Evolutionary conservation across 2,329 filamentous ascomycete species (phyloP), one percentile per base, ranked within the genome.

Genomic region (Neopestalotiopsis sp.): DNA sequence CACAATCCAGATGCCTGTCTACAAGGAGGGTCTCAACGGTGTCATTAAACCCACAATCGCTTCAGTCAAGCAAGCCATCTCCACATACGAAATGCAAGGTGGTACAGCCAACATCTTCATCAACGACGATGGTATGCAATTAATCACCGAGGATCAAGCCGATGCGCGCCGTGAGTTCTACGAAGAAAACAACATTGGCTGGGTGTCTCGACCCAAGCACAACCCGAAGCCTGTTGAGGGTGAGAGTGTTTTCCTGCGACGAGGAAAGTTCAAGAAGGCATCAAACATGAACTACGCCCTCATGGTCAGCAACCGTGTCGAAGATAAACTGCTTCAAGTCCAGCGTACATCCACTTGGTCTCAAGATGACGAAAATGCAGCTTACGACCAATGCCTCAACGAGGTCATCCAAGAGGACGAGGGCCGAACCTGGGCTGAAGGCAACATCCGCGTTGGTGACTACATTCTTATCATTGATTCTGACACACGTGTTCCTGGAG

Each of bases 361-460:
- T 42, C 90, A 93, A 75, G 84, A 87, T 60, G 89, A 93, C 69
- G 92, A 94, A 78, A 87, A 88, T 6, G 81, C 84, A 69, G 90
- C 89, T 1, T 94, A 94, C 75, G 87, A 91, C 78, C 80, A 84
- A 74, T 85, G 88, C 69, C 85, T 95, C 57, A 86, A 89, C 72
- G 87, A 91, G 69, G 88, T 91, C 20, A 84, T 95, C 49, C 86
- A 90, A 61, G 88, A 90, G 63, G 85, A 92, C 68, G 72, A 76
- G 24, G 89, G 90, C 20, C 88, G 91, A 34, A 92, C 92, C 34
- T 93, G 91, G 92, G 93, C 93, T 20, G 93, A 94, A 76, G 94
- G 94, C 71, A 94, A 96, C 79, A 91, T 97, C 73, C 92, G 94
- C 65, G 84, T 97, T 28, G 94, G 94, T 68, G 94, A 97, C 80